Evolutionary conservation across 805 yeast species (phyloP), one percentile per base, ranked within the genome.

Genomic region (Zygosaccharomyces pseudorouxii): DNA sequence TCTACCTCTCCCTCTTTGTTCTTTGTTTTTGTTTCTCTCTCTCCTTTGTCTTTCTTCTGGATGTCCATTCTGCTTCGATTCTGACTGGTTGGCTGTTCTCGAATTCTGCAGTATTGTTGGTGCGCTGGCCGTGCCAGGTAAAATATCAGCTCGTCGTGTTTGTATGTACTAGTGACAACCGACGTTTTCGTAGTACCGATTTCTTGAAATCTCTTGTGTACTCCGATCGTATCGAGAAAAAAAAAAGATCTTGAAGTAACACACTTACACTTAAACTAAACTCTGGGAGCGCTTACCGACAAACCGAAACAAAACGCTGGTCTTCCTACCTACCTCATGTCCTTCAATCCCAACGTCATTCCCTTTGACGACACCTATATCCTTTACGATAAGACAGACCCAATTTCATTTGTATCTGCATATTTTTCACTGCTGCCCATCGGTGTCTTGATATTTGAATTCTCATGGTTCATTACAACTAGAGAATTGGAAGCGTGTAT

Each of bases 341-440:
- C 55, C 9, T 48, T 48, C 48, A 51, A 53, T 19, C 54, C 54
- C 14, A 54, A 59, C 4, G 66, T 72, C 3, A 64, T 72, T 3
- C 92, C 95, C 0, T 85, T 89, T 61, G 96, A 89, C 62, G 89
- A 87, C 60, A 89, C 97, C 0, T 84, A 85, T 60, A 86, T 92
- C 16, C 70, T 87, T 19, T 92, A 89, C 60, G 83, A 85, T 55
- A 84, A 89, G 5, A 64, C 69, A 10, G 93, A 84, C 59, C 54
- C 70, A 5, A 42, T 86, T 8, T 81, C 95, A 2, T 63, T 79
- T 29, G 58, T 77, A 0, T 70, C 81, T 8, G 97, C 92, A 1
- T 78, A 84, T 45, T 76, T 86, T 48, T 85, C 98, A 16, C 73
- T 93, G 23, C 71, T 84, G 6, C 99, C 99, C 1, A 85, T 90